Evolutionary conservation across 768 basidiomycete species (phyloP).

Genomic region (Boletus patriciae): DNA sequence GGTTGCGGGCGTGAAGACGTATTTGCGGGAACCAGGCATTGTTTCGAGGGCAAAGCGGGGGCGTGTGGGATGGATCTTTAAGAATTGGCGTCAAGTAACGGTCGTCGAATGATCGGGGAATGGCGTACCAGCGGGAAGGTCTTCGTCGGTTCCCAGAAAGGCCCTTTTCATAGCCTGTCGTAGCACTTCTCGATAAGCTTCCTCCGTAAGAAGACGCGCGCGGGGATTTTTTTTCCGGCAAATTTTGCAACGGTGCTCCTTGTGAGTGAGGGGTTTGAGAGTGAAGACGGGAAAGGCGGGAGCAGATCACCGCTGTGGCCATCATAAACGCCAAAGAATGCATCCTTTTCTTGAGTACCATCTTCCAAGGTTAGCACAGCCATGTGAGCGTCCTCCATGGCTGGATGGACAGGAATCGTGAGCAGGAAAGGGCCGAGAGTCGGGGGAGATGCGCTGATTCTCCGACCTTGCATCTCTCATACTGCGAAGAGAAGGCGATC

Average conservation of each 20-base stretch:
- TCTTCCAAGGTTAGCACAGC: constrained; percentile 69
- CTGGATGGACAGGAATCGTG: constrained; percentile 41
- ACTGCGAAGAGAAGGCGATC: constrained; percentile 70
- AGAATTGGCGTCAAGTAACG: constrained; percentile 2
- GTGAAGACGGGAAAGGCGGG: neutral
- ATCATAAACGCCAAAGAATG: constrained; percentile 97
- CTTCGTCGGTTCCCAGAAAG: constrained; percentile 94
- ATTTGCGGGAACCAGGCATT: constrained; percentile 77
- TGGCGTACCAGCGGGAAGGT: constrained; percentile 75
- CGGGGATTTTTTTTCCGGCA: constrained; percentile 79
- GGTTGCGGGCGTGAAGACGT: constrained; percentile 68
- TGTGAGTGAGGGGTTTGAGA: constrained; percentile 33
- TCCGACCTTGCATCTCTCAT: constrained; percentile 99
- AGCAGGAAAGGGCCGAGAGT: neutral
- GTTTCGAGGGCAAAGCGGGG: constrained; percentile 74
- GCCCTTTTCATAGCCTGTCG: constrained; percentile 78
- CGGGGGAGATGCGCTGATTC: constrained; percentile 73
- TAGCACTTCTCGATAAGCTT: constrained; percentile 72
- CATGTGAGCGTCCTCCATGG: constrained; percentile 97
- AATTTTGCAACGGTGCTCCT: constrained; percentile 82
- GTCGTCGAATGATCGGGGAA: constrained; percentile 1
- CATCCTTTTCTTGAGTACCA: constrained; percentile 47
- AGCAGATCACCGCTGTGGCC: constrained; percentile 84
- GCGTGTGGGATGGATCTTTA: constrained; percentile 78
- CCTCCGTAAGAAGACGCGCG: constrained; percentile 69